Evolutionary conservation across 345 rosid genomes (phyloP), one percentile per base, ranked within the genome.

Genomic region (Heritiera fomes): DNA sequence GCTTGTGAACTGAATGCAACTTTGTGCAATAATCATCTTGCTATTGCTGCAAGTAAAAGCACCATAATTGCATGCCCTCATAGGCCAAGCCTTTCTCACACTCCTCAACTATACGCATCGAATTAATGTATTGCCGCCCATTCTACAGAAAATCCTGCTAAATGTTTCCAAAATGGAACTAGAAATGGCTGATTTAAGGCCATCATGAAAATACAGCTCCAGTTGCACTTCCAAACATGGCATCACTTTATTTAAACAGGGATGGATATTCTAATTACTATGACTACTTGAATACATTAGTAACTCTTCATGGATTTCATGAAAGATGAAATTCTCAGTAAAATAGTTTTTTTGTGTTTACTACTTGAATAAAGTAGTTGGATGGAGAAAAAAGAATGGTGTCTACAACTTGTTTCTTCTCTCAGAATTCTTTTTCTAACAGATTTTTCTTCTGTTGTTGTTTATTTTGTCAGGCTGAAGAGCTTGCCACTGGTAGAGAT

Each of bases 401-500:
- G 18, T 41, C 34, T 40, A 53, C 23, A 55, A 10, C 50, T 34
- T 40, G n/a, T 23, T 38, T 18, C 3, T 34, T 75, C 8, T 71
- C 74, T 62, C 67, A 15, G 6, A 50, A 55, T 75, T 73, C 15
- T 62, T 59, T 43, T 23, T 45, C 18, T 2, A 17, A 45, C 45
- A 52, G 9, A 43, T 72, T 47, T 58, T 28, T 50, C 53, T 50
- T 63, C 28, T 65, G 69, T 62, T 72, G 10, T 77, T 71, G 50
- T 64, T 80, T 60, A 18, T 47, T 32, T 83, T 82, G 17, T 46
- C 87, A 92, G 97, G 94, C 90, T 23, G 94, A 92, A 76, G 97
- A 92, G 81, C 83, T 86, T 81, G 92, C 94, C 5, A 86, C 83
- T 74, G 92, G 93, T 43, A 87, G 94, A 81, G 97, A 92, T 50